Percentiles rank a stretch among this genome's conserved stretches.
Conservation (phyloP, 2,329 filamentous ascomycete genomes). For the Alternaria triticina region DNA sequence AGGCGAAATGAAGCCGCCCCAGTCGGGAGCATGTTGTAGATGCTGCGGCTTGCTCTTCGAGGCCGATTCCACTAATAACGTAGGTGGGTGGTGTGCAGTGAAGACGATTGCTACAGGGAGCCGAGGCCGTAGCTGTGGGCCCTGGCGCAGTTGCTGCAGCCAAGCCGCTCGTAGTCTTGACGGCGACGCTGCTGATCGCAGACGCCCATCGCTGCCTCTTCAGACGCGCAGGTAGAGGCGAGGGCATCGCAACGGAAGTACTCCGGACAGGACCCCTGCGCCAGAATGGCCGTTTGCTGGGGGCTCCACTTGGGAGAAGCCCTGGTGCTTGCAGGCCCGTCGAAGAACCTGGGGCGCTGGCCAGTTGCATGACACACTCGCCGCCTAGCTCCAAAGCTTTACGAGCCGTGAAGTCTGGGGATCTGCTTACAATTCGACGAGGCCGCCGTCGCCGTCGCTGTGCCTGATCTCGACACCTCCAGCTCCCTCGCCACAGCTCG, state of each 20-base stretch:
- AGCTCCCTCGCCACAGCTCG: conserved; percentile 22
- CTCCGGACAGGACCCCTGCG: conserved; percentile 24
- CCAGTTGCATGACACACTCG: conserved; percentile 34
- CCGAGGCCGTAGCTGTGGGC: conserved; percentile 14
- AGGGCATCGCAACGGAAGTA: conserved; percentile 14
- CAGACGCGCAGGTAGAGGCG: conserved; percentile 14
- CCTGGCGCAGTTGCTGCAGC: conserved; percentile 13
- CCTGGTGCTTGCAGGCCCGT: conserved; percentile 25
- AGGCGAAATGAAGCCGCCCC: conserved; percentile 21
- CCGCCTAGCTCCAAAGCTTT: conserved; percentile 12
- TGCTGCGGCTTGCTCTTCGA: conserved; percentile 8
- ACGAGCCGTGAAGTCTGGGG: conserved; percentile 34
- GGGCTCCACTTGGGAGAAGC: conserved; percentile 21
- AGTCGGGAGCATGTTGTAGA: conserved; percentile 10
- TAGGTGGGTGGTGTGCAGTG: not conserved
- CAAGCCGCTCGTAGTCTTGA: conserved; percentile 12
- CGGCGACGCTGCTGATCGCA: conserved; percentile 12
- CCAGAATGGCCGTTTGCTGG: conserved; percentile 29
- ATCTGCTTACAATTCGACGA: conserved; percentile 37
- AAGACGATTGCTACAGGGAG: conserved; percentile 6
- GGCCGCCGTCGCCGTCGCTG: conserved; percentile 22
- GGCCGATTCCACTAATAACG: not conserved
- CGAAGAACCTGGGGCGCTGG: conserved; percentile 23
- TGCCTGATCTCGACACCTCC: conserved; percentile 4
- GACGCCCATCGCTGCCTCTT: conserved; percentile 12